Conservation (phyloP, 306 rosid genomes). For the Corylus heterophylla region DNA sequence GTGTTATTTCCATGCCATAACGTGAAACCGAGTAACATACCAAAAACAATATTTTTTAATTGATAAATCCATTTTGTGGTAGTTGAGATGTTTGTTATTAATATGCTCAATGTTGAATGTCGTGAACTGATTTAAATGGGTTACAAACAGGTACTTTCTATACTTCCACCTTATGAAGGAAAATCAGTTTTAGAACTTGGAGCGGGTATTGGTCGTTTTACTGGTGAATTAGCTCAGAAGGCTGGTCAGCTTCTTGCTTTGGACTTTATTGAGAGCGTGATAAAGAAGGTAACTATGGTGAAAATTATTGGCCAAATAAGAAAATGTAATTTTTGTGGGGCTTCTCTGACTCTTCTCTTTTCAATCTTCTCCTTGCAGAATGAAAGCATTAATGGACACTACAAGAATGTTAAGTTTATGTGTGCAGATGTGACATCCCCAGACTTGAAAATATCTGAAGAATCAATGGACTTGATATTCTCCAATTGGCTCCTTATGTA, state of each 20-base stretch:
- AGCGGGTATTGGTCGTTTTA: conserved; percentile 97
- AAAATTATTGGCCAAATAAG: conserved; percentile 8
- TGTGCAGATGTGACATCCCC: conserved; percentile 97
- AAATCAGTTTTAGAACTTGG: conserved; percentile 86
- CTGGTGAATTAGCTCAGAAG: conserved; percentile 76
- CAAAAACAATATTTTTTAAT: not conserved
- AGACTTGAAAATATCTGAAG: conserved; percentile 57
- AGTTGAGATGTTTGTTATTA: not conserved
- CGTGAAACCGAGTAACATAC: not conserved
- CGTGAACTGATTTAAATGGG: not conserved
- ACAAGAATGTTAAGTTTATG: conserved; percentile 73
- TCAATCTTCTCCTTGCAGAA: conserved; percentile 49
- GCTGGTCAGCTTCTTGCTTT: conserved; percentile 83
- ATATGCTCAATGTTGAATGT: not conserved
- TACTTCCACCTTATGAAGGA: conserved; percentile 76
- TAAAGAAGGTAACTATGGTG: conserved; percentile 62
- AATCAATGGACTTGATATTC: conserved; percentile 76
- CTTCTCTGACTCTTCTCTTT: conserved; percentile 10
- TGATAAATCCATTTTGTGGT: not conserved
- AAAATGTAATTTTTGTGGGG: not conserved
- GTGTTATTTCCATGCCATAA: not conserved
- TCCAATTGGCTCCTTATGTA: conserved; percentile 99
- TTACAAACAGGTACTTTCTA: conserved; percentile 59
- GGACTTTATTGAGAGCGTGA: conserved; percentile 87
- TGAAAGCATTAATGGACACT: conserved; percentile 74